These are phyloP conservation scores for Fraxinus ornus DNA, from an alignment of 305 asterid species.

Conservation along the genomic window DNA sequence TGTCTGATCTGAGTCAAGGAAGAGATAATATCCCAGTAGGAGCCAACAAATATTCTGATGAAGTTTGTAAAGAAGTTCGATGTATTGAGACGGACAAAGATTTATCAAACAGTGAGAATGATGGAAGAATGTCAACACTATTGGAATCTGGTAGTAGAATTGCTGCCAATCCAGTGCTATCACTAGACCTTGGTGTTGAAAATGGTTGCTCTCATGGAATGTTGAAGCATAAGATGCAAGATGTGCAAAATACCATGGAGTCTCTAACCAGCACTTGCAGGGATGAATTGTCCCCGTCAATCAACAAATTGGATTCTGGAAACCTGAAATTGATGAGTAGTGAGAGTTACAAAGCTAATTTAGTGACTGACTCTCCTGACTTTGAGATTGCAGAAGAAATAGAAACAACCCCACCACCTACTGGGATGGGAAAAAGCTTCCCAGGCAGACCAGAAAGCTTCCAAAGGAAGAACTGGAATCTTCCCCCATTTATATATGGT, in stretches of 20 bases:
- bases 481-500: constrained; percentile 68
- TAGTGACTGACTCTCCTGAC: constrained; percentile 41
- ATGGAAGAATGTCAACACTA: constrained; percentile 32
- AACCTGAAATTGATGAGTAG: constrained; percentile 26
- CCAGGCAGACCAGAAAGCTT: constrained; percentile 65
- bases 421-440: constrained; percentile 52
- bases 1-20: constrained; percentile 34
- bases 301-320: constrained; percentile 39
- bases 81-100: constrained; percentile 59
- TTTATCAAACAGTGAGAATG: constrained; percentile 33
- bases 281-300: constrained; percentile 32
- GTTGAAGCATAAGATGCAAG: constrained; percentile 39
- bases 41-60: constrained; percentile 57
- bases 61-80: constrained; percentile 67
- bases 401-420: constrained; percentile 74
- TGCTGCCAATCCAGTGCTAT: constrained; percentile 30
- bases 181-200: constrained; percentile 30
- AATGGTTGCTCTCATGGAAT: constrained; percentile 37
- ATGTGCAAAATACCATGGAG: constrained; percentile 37
- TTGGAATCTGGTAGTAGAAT: constrained; percentile 28
- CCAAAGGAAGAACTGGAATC: constrained; percentile 72
- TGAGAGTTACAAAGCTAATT: constrained; percentile 57
- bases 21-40: constrained; percentile 20
- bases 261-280: constrained; percentile 41
- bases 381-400: constrained; percentile 41